Evolutionary conservation across 148 eudicot genomes (phyloP).

Genomic region (Silene conica): DNA sequence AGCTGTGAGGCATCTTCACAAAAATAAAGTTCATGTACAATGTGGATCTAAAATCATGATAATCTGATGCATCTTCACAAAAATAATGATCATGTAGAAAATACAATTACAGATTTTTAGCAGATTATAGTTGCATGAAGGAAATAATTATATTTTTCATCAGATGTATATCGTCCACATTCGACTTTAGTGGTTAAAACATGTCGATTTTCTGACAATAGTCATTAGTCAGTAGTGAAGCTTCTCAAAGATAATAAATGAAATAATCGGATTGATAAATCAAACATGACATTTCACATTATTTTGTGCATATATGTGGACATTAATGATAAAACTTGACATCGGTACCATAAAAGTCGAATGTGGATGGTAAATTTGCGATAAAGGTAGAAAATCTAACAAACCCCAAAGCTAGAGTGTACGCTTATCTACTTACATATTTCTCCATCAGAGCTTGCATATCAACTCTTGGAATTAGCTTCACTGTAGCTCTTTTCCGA

Average conservation of each 20-base stretch:
- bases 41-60: neutral
- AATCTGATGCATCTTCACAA: neutral
- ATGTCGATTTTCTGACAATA: neutral
- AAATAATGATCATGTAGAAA: neutral
- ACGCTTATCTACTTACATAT: conserved; percentile 48
- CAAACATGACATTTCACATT: neutral
- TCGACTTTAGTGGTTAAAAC: neutral
- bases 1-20: neutral
- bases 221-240: neutral
- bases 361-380: neutral
- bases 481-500: conserved; percentile 77
- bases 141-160: too few relatives aligned
- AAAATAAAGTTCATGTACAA: neutral
- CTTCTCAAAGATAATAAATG: neutral
- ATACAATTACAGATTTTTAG: neutral
- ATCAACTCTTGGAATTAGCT: conserved; percentile 91
- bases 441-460: conserved; percentile 74
- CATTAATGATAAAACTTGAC: neutral
- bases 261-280: too few relatives aligned
- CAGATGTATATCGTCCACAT: neutral
- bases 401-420: conserved; percentile 1
- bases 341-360: neutral
- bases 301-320: neutral
- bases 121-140: neutral
- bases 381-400: neutral